Conservation (phyloP, 108 stramenopile species). For the Cylindrotheca fusiformis region DNA sequence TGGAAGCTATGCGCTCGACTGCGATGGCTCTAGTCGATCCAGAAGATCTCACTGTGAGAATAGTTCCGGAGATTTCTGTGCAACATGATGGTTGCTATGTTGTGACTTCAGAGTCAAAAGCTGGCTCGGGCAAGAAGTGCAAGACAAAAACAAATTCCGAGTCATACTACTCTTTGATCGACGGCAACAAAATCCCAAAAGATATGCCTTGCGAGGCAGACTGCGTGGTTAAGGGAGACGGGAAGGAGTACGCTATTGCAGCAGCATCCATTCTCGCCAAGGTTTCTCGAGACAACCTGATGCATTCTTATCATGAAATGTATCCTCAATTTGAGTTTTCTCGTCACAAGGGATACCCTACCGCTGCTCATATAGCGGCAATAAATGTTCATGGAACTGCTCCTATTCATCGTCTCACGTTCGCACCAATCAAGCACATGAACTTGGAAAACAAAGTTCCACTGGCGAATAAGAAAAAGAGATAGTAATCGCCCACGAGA, state of each 20-base stretch:
- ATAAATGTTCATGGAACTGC: slow-evolving; percentile 71
- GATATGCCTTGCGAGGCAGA: slow-evolving; percentile 73
- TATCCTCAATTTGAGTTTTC: slow-evolving; percentile 86
- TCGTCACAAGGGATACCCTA: slow-evolving; percentile 97
- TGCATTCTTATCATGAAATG: slow-evolving; percentile 82
- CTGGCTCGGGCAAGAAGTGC: background rate
- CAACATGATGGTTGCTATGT: slow-evolving; percentile 59
- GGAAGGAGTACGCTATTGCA: slow-evolving; percentile 84
- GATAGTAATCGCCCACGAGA: too few species aligned
- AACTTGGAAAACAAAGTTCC: slow-evolving; percentile 25
- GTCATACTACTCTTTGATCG: slow-evolving; percentile 64
- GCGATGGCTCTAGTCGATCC: slow-evolving; percentile 33
- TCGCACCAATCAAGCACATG: slow-evolving; percentile 88
- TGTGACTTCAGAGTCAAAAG: slow-evolving; percentile 19
- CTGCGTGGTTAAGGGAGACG: slow-evolving; percentile 89
- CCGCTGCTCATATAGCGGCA: slow-evolving; percentile 71
- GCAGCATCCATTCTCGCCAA: slow-evolving; percentile 97
- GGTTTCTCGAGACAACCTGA: slow-evolving; percentile 94
- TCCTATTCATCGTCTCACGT: slow-evolving; percentile 89
- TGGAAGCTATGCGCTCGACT: slow-evolving; percentile 85
- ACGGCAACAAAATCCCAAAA: slow-evolving; percentile 82
- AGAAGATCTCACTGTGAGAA: slow-evolving; percentile 17
- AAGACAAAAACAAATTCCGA: too few species aligned
- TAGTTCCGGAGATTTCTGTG: slow-evolving; percentile 27
- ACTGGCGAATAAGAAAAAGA: too few species aligned